phyloP scores from a whole-genome alignment of 495 filamentous ascomycete species.

The Aspergillus nanangensis region DNA sequence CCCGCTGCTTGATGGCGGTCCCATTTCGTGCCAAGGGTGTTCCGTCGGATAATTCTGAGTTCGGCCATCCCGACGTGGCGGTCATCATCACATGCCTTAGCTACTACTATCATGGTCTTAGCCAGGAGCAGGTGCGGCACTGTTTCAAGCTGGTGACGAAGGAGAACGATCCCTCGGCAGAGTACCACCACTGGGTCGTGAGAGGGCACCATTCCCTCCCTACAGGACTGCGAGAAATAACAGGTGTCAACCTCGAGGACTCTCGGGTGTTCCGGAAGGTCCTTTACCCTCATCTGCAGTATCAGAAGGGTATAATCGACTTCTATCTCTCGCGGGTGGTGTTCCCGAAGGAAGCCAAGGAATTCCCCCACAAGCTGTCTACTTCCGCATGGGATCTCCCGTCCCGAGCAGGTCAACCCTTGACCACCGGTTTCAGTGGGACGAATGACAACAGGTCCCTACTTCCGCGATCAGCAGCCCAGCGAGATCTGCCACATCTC shows the following conservation, averaged over 20 bases:
- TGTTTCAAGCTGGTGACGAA: conserved; percentile 46
- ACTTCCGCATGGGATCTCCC: conserved; percentile 68
- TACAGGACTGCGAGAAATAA: conserved; percentile 36
- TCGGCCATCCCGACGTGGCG: conserved; percentile 67
- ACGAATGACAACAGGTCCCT: conserved; percentile 61
- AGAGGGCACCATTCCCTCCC: conserved; percentile 33
- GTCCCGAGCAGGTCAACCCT: conserved; percentile 33
- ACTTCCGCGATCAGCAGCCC: conserved; percentile 51
- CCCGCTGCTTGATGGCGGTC: conserved; percentile 39
- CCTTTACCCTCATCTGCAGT: conserved; percentile 51
- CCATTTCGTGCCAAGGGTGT: conserved; percentile 67
- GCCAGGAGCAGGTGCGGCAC: conserved; percentile 43
- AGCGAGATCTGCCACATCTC: conserved; percentile 52
- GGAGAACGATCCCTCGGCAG: conserved; percentile 49
- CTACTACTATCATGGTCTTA: conserved; percentile 66
- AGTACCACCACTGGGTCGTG: conserved; percentile 52
- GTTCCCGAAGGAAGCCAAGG: conserved; percentile 60
- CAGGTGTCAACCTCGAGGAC: conserved; percentile 59
- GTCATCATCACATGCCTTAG: conserved; percentile 64
- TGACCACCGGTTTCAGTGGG: conserved; percentile 68
- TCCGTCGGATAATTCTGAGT: conserved; percentile 61
- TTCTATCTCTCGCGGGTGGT: conserved; percentile 60
- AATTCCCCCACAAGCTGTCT: conserved; percentile 61
- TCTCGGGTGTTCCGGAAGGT: conserved; percentile 23
- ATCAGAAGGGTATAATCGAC: conserved; percentile 50